A percentile compares a stretch with the other conserved stretches of the same genome.
Evolutionary conservation across 495 filamentous ascomycete genomes (phyloP).

Genomic region (Melanomma pulvis-pyrius): DNA sequence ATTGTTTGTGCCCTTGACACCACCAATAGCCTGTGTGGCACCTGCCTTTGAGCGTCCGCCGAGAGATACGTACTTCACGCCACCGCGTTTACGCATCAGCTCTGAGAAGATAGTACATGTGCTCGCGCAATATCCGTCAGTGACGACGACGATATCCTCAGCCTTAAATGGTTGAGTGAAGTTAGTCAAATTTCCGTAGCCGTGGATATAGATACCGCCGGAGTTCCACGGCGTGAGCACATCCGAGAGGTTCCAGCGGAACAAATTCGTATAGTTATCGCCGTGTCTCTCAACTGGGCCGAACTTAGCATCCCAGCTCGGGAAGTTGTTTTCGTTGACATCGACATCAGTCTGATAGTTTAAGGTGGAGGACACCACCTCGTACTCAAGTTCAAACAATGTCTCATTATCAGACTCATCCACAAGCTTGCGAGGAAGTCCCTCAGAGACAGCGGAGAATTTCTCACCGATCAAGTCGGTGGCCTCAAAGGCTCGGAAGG

Average conservation of each 20-base stretch:
- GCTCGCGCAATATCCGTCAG: constrained; percentile 66
- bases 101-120: constrained; percentile 65
- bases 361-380: constrained; percentile 30
- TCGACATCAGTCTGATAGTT: constrained; percentile 35
- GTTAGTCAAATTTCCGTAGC: constrained; percentile 49
- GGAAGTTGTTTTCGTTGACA: constrained; percentile 29
- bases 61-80: constrained; percentile 61
- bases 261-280: constrained; percentile 36
- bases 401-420: constrained; percentile 19
- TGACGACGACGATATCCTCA: constrained; percentile 43
- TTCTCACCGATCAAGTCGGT: constrained; percentile 51
- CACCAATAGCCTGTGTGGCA: constrained; percentile 66
- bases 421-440: constrained; percentile 17
- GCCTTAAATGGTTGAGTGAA: constrained; percentile 41
- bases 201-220: constrained; percentile 37
- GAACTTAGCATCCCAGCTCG: constrained; percentile 34
- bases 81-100: constrained; percentile 57
- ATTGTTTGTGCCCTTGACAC: constrained; percentile 55
- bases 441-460: constrained; percentile 42
- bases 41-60: constrained; percentile 59
- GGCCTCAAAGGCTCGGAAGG: constrained; percentile 51
- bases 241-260: constrained; percentile 40
- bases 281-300: constrained; percentile 23
- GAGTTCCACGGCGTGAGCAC: constrained; percentile 32
- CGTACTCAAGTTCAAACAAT: constrained; percentile 19